These are phyloP conservation scores for Sporothrix globosa DNA, from an alignment of 2,329 filamentous ascomycete species.

Conservation along the genomic window DNA sequence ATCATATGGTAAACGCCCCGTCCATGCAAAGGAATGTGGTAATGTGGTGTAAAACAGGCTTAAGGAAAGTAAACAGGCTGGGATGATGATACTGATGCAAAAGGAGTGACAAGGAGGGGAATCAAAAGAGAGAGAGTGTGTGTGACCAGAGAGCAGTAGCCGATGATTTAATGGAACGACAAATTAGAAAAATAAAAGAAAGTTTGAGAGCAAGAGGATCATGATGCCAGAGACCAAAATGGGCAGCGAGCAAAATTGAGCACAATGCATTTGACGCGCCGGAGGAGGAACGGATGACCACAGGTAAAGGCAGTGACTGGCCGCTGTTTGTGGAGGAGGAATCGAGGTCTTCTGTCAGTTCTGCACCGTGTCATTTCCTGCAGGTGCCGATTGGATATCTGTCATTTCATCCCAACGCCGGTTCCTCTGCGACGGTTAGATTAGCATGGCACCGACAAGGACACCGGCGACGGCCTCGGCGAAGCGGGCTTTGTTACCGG, in stretches of 20 bases:
- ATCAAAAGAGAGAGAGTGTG: background rate
- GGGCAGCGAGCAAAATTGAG: background rate
- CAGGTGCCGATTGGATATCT: background rate
- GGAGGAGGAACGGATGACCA: background rate
- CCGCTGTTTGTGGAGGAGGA: too few relatives aligned
- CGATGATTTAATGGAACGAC: conserved; percentile 5
- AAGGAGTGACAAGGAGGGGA: conserved; percentile 20
- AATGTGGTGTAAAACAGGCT: conserved; percentile 10
- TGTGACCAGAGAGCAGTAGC: too few relatives aligned
- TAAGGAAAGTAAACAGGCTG: conserved; percentile 22
- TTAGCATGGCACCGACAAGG: conserved; percentile 35
- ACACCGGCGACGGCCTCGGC: conserved; percentile 36
- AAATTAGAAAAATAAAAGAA: background rate
- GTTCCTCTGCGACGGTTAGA: conserved; percentile 23
- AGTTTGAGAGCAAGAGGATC: background rate
- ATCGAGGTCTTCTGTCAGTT: too few relatives aligned
- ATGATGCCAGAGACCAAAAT: background rate
- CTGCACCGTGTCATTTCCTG: too few relatives aligned
- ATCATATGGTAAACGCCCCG: conserved; percentile 30
- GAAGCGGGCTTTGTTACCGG: conserved; percentile 27
- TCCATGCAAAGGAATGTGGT: conserved; percentile 37
- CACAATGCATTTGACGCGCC: background rate
- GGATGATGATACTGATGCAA: conserved; percentile 14
- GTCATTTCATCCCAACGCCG: background rate
- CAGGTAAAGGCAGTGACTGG: too few relatives aligned